Evolutionary conservation across 345 rosid genomes (phyloP), one percentile per base, ranked within the genome.

Genomic region (Corymbia maculata): DNA sequence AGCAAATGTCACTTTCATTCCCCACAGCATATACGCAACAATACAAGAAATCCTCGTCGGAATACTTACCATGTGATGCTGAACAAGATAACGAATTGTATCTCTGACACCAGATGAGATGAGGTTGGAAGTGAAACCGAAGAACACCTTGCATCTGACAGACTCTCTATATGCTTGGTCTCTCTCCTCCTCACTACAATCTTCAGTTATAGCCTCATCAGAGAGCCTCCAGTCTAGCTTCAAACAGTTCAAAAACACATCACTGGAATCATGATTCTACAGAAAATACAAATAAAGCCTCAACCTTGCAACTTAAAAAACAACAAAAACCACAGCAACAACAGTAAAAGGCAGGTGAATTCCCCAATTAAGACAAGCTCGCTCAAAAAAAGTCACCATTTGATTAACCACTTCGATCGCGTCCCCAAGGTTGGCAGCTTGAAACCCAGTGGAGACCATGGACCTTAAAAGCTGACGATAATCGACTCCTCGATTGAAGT

Each of bases 71-170:
- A 97, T 96, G 88, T 91, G 96, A 91, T 97, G 99, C 91, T 97
- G 93, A 84, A 93, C 96, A 91, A 98, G 97, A 89, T 95, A 97
- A 36, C 99, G 97, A 91, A 97, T 87, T 0, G 93, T 93, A 70
- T 97, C 99, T 90, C 99, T 94, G 55, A 97, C 91, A 86, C 99
- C 98, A 88, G 99, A 98, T 3, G 98, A 98, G 90, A 98, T 88
- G 52, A 98, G 97, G 94, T 98, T 98, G 26, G 99, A 98, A 88
- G 99, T 98, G 89, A 98, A 98, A 89, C 99, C 99, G 88, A 96
- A 91, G 94, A 98, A 98, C 61, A 98, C 94, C 92, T 98, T 97
- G 93, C 96, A 95, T 89, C 91, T 92, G 51, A 97, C 94, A 32
- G 99, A 95, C 84, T 93, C 90, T 87, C 98, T 94, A 51, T 93